Conservation (phyloP, 306 rosid species). For the Neltuma alba region DNA sequence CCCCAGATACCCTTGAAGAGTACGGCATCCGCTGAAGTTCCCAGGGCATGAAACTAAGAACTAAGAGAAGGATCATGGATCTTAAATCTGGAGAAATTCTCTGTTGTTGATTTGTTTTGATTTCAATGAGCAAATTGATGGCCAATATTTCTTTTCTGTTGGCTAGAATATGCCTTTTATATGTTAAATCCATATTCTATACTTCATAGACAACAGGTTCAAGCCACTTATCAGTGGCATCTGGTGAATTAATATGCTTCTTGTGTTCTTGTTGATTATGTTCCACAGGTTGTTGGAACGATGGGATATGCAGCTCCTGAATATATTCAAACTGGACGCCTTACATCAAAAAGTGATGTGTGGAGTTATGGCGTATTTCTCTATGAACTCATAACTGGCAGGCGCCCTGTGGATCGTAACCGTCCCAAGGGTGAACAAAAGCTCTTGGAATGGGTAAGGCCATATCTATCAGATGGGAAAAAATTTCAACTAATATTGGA, state of each 20-base stretch:
- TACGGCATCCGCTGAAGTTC: slow-evolving; percentile 48
- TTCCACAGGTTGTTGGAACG: slow-evolving; percentile 88
- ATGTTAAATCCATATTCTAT: slow-evolving; percentile 11
- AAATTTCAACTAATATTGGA: slow-evolving; percentile 82
- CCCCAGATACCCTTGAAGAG: slow-evolving; percentile 52
- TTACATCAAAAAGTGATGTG: slow-evolving; percentile 83
- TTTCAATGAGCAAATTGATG: slow-evolving; percentile 28
- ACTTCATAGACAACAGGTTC: neutral
- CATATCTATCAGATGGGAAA: slow-evolving; percentile 73
- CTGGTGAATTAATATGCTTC: slow-evolving; percentile 22
- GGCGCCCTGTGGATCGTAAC: slow-evolving; percentile 84
- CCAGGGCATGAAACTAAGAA: slow-evolving; percentile 39
- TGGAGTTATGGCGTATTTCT: slow-evolving; percentile 98
- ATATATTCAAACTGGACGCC: slow-evolving; percentile 88
- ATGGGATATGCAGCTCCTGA: slow-evolving; percentile 99
- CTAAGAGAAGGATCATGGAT: slow-evolving; percentile 49
- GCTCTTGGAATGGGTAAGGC: slow-evolving; percentile 94
- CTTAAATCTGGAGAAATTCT: slow-evolving; percentile 45
- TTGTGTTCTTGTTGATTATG: slow-evolving; percentile 36
- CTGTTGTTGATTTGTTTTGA: neutral
- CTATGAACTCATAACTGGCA: slow-evolving; percentile 92
- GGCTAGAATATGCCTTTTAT: neutral
- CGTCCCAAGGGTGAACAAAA: slow-evolving; percentile 95
- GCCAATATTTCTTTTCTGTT: neutral
- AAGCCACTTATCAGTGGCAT: slow-evolving; percentile 14